Base-by-base conservation (phyloP, 169 alveolate species). In the Cryptosporidium viatorum region DNA sequence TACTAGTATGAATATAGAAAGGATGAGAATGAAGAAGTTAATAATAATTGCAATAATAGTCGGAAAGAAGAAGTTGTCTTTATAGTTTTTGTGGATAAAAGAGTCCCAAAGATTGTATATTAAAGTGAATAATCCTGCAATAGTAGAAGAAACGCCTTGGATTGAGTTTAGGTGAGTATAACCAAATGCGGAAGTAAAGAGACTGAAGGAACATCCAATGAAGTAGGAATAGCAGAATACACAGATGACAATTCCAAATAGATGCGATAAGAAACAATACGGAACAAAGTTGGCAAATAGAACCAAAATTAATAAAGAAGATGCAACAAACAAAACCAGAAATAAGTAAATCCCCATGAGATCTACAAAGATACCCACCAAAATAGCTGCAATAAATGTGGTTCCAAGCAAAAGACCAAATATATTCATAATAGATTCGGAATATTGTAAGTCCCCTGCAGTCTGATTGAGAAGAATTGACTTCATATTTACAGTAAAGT, bases 141-240 rank as follows among this genome's bases (percentile, higher is more conserved):
- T 48, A 9, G 89, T 62, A n/a, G 89, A 80, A 9, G 89, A 80
- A n/a, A 80, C n/a, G 0, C 89, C 89, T 62, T 80, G 89, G 16
- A 48, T 62, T 7, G 75, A 62, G 33, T 80, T 80, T 62, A 80
- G 31, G 68, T 80, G 37, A 43, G 74, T 80, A 39, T 80, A 80
- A 21, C 89, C 89, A 50, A 62, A 80, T 29, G 71, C 68, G 8
- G 89, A 29, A 2, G 89, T 80, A 39, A 80, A 80, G 0, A 80
- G 70, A 29, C 89, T 80, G 31, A 62, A 80, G 12, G 89, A 65
- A 37, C 89, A 80, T 37, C 89, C 89, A 62, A 80, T 80, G 43
- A 80, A 80, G 68, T 80, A 80, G 33, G 89, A 80, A 41, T 80
- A 80, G 35, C 89, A 80, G 26, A 80, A 80, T 37, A 80, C 6